Evolutionary conservation across 441 rosid genomes (phyloP).

Genomic region (Adansonia madagascariensis): DNA sequence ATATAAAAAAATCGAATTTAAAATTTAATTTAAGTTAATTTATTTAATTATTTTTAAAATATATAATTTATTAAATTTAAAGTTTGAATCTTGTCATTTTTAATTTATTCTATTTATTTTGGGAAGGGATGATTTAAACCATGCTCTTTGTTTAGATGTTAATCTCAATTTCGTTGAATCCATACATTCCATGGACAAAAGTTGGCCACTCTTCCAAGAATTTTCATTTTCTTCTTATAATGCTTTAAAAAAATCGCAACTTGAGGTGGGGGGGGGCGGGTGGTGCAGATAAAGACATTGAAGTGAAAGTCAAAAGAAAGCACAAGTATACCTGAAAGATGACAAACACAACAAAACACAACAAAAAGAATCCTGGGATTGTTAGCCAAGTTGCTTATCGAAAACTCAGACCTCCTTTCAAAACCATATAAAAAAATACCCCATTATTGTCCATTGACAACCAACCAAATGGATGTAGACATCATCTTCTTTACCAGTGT

Average conservation of each 20-base stretch:
- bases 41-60: neutral
- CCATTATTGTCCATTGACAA: conserved; percentile 24
- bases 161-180: neutral
- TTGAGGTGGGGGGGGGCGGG: neutral
- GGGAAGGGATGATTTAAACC: neutral
- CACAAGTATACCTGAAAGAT: neutral
- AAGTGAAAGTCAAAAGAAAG: conserved; percentile 20
- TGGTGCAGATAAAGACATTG: neutral
- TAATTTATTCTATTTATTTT: too few relatives aligned
- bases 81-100: too few relatives aligned
- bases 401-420: conserved; percentile 29
- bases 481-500: conserved; percentile 14
- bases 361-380: conserved; percentile 23
- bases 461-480: conserved; percentile 31
- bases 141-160: neutral
- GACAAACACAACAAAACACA: conserved; percentile 36
- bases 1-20: neutral
- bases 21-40: neutral
- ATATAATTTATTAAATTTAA: neutral
- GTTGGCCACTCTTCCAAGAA: conserved; percentile 12
- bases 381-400: conserved; percentile 28
- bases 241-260: neutral
- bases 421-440: conserved; percentile 28
- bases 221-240: neutral
- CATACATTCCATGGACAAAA: neutral